These are phyloP conservation scores for Protostelium mycophagum DNA, from an alignment of 78 protist genomes.

Conservation along the genomic window DNA sequence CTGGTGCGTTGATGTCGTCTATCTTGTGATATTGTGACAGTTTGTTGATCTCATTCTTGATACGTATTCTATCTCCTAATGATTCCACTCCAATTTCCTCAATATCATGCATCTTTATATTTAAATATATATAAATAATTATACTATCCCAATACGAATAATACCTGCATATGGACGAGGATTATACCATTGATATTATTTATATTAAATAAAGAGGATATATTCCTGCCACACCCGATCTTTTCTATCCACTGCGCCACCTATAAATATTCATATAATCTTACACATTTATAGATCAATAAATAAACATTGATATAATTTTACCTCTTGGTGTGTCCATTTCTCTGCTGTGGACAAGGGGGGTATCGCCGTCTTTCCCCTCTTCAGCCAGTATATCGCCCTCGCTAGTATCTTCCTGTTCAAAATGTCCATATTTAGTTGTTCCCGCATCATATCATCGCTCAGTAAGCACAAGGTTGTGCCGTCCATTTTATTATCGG, in stretches of 20 bases:
- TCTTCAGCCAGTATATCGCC: background rate
- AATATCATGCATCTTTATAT: background rate
- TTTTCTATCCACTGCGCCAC: background rate
- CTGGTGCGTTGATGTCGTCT: background rate
- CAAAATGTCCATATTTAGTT: background rate
- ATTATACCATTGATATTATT: background rate
- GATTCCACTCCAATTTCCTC: background rate
- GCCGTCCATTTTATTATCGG: background rate
- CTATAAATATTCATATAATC: background rate
- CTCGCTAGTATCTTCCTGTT: background rate
- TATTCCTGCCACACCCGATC: background rate
- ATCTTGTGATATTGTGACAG: background rate
- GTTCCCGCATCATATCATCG: background rate
- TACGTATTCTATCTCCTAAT: background rate
- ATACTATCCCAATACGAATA: too few relatives aligned
- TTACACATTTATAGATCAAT: too few relatives aligned
- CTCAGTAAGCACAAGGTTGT: background rate
- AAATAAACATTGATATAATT: too few relatives aligned
- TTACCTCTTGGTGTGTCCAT: background rate
- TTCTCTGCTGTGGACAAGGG: background rate
- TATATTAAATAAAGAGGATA: background rate
- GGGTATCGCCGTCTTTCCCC: background rate
- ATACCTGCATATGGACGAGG: background rate
- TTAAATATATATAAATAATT: too few relatives aligned
- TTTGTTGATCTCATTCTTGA: background rate